Conservation (phyloP, 495 filamentous ascomycete species). For the Pseudevernia furfuracea region DNA sequence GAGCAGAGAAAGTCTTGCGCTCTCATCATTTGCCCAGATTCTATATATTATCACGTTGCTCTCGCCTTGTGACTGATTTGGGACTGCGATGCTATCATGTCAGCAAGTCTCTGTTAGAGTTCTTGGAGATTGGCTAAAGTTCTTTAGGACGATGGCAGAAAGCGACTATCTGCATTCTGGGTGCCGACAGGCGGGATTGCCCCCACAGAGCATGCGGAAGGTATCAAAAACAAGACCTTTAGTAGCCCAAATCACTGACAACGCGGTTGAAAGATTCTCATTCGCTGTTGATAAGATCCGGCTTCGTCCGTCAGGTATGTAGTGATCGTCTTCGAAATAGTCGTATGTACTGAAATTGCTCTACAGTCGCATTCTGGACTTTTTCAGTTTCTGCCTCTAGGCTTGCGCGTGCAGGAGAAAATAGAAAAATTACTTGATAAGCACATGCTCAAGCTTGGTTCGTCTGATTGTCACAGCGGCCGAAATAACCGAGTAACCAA, state of each 20-base stretch:
- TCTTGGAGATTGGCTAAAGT: neutral
- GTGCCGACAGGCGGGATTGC: conserved; percentile 27
- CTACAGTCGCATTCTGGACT: conserved; percentile 72
- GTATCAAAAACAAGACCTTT: neutral
- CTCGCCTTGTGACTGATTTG: no score
- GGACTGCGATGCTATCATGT: conserved; percentile 16
- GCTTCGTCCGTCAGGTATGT: conserved; percentile 65
- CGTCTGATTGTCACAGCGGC: conserved; percentile 14
- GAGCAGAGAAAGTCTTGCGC: neutral
- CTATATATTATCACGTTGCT: neutral
- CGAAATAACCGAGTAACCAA: conserved; percentile 21
- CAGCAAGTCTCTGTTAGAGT: neutral
- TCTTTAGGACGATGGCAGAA: conserved; percentile 26
- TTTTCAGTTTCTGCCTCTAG: conserved; percentile 90
- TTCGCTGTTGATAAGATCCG: conserved; percentile 64
- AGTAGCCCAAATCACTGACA: conserved; percentile 2
- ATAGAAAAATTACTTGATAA: conserved; percentile 77
- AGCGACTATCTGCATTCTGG: conserved; percentile 25
- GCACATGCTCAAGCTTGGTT: conserved; percentile 75
- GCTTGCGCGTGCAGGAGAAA: conserved; percentile 81
- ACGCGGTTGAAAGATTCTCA: conserved; percentile 54
- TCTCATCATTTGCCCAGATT: neutral
- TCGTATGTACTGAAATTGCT: conserved; percentile 10
- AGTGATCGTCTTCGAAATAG: neutral
- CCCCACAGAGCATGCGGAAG: neutral